Evolutionary conservation across 805 yeast genomes (phyloP).

Genomic region (Pichia californica): DNA sequence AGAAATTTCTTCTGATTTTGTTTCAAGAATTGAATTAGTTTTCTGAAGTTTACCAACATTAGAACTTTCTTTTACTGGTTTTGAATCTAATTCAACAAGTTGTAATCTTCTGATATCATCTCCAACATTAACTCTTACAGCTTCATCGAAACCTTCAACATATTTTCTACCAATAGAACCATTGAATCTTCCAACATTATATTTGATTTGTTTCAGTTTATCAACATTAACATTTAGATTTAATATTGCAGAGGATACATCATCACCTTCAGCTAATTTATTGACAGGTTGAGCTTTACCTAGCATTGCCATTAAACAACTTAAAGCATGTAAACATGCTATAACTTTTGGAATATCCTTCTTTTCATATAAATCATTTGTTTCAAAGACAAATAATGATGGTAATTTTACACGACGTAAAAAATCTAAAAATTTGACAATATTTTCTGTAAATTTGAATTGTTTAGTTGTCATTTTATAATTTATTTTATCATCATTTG

Average conservation of each 20-base stretch:
- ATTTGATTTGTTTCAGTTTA: conserved; percentile 63
- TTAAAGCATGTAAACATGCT: conserved; percentile 85
- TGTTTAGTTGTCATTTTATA: conserved; percentile 43
- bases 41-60: no score
- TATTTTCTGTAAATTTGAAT: conserved; percentile 89
- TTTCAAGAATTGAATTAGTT: no score
- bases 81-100: conserved; percentile 8
- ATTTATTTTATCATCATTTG: conserved; percentile 13
- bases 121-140: conserved; percentile 29
- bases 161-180: conserved; percentile 39
- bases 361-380: conserved; percentile 87
- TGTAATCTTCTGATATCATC: conserved; percentile 19
- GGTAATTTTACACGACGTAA: conserved; percentile 71
- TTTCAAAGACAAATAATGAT: conserved; percentile 80
- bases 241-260: conserved; percentile 2
- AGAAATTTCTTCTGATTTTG: no score
- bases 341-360: conserved; percentile 91
- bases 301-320: conserved; percentile 59
- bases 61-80: not conserved
- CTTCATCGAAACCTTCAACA: conserved; percentile 24
- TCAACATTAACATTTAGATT: conserved; percentile 42
- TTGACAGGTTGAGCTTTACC: conserved; percentile 55
- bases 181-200: conserved; percentile 40
- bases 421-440: conserved; percentile 71
- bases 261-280: conserved; percentile 45